A percentile compares a stretch with the other conserved stretches of the same genome.
phyloP scores from a whole-genome alignment of 441 rosid species.

The Arabidopsis lyrata region DNA sequence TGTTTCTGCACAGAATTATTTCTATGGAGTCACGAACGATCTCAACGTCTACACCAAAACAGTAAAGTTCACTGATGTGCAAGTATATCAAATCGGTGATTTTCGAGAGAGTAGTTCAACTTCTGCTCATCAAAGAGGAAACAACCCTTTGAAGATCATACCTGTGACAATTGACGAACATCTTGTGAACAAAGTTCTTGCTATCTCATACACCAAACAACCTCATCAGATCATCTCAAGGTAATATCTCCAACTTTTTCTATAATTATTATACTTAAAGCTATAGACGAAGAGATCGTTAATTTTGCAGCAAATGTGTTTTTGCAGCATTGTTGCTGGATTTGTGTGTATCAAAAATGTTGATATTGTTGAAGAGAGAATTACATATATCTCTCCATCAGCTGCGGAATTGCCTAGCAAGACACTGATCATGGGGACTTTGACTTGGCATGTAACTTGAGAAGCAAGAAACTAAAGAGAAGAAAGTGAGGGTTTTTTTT shows the following conservation, averaged over 20 bases:
- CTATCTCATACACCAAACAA: constrained; percentile 74
- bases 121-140: constrained; percentile 63
- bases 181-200: constrained; percentile 69
- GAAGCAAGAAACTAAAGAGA: background rate
- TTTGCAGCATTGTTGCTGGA: constrained; percentile 71
- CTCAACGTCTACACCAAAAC: constrained; percentile 67
- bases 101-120: constrained; percentile 64
- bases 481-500: background rate
- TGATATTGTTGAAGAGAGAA: constrained; percentile 59
- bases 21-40: constrained; percentile 68
- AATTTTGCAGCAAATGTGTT: background rate
- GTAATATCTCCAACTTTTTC: constrained; percentile 41
- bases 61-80: constrained; percentile 64
- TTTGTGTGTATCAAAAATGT: constrained; percentile 60
- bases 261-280: background rate
- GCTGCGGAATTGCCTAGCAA: constrained; percentile 66
- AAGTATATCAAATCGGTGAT: constrained; percentile 67
- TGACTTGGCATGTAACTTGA: constrained; percentile 69
- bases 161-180: constrained; percentile 56
- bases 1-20: constrained; percentile 64
- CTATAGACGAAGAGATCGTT: background rate
- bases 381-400: constrained; percentile 69
- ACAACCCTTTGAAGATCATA: constrained; percentile 54
- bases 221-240: constrained; percentile 69
- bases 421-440: constrained; percentile 64